Evolutionary conservation across 768 basidiomycete species (phyloP).

Genomic region (Serendipita indica): DNA sequence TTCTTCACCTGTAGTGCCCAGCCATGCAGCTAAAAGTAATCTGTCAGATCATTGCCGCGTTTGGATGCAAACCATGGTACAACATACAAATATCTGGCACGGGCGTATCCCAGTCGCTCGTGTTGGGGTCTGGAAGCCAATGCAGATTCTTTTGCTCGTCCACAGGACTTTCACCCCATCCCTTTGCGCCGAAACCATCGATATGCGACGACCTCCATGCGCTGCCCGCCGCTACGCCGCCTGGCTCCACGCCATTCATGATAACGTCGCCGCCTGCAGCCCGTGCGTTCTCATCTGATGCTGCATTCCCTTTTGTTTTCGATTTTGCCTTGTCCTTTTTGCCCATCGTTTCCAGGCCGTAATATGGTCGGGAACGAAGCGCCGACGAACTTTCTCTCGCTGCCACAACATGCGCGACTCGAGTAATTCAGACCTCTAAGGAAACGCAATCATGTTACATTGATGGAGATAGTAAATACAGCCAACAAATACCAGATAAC

Average conservation of each 20-base stretch:
- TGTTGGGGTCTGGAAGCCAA: not conserved
- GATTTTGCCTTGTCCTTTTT: constrained; percentile 5
- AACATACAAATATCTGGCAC: constrained; percentile 4
- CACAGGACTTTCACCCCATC: not conserved
- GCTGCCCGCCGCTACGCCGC: not conserved
- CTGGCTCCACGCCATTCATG: not conserved
- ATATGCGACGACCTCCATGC: not conserved
- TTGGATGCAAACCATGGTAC: not conserved
- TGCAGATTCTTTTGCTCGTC: not conserved
- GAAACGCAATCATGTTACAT: no score
- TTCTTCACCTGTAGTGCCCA: not conserved
- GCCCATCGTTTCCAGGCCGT: constrained; percentile 2
- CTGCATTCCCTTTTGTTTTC: not conserved
- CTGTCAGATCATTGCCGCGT: not conserved
- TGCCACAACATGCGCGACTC: no score
- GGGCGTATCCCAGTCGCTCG: not conserved
- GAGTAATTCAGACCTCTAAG: no score
- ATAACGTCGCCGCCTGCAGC: not conserved
- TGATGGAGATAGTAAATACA: no score
- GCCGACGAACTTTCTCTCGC: no score
- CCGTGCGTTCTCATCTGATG: not conserved
- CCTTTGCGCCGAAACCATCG: not conserved
- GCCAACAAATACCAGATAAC: no score
- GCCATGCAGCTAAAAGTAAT: not conserved
- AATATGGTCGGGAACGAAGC: constrained; percentile 4